Percentiles rank a stretch among this genome's conserved stretches.
These are phyloP conservation scores for Closterium sp. DNA, from an alignment of 139 green algal species.

Conservation along the genomic window DNA sequence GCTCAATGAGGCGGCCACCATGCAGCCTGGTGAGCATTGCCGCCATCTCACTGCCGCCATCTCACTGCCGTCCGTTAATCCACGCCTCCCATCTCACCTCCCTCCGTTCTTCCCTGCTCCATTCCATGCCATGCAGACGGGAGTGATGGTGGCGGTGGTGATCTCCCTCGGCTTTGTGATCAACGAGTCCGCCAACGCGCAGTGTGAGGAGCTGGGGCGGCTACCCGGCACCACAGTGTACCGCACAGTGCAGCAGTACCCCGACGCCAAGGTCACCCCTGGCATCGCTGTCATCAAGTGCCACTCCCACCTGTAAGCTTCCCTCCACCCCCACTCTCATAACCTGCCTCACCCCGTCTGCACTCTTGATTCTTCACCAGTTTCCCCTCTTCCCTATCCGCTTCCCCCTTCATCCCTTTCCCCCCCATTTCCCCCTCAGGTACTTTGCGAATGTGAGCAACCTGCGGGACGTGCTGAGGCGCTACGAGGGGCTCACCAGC, in stretches of 20 bases:
- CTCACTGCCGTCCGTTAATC: too few species aligned
- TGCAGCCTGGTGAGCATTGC: too few species aligned
- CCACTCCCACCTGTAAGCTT: constrained; percentile 72
- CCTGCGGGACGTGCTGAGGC: constrained; percentile 59
- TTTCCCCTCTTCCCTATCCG: neutral
- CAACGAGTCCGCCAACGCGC: constrained; percentile 69
- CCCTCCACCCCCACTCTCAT: neutral
- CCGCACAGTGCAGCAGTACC: constrained; percentile 80
- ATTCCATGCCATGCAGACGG: constrained; percentile 56
- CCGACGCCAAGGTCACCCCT: constrained; percentile 57
- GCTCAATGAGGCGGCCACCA: too few species aligned
- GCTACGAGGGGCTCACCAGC: constrained; percentile 20
- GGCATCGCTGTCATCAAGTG: constrained; percentile 68
- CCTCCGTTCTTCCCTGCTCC: too few species aligned
- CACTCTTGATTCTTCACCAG: too few species aligned
- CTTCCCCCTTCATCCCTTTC: neutral
- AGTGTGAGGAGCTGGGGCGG: constrained; percentile 74
- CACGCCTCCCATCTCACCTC: too few species aligned
- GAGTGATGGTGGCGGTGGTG: constrained; percentile 71
- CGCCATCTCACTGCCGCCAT: too few species aligned
- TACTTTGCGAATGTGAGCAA: constrained; percentile 77
- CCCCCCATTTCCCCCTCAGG: neutral
- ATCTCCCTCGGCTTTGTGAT: constrained; percentile 50
- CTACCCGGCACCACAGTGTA: constrained; percentile 66
- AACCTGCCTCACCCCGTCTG: neutral